Percentiles rank a stretch among this genome's conserved stretches.
phyloP scores from a whole-genome alignment of 257 asterid species.

The Nicotiana tabacum region DNA sequence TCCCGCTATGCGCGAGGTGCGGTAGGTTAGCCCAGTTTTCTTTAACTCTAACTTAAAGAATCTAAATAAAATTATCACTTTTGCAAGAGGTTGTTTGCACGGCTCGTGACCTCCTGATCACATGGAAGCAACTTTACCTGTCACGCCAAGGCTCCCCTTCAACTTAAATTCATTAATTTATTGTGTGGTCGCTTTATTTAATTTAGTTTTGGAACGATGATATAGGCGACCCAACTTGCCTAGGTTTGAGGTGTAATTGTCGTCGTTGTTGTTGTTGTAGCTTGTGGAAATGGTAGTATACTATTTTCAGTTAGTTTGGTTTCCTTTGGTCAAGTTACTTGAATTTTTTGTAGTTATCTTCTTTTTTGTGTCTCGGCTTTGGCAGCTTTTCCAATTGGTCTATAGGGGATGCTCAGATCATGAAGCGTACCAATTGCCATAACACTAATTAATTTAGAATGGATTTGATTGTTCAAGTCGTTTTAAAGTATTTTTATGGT shows the following conservation, averaged over 20 bases:
- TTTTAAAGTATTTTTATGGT: not conserved
- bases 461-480: not conserved
- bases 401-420: conserved; percentile 6
- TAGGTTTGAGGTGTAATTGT: too few species aligned
- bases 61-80: too few species aligned
- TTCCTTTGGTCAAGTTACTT: not conserved
- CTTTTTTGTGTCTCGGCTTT: not conserved
- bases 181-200: not conserved
- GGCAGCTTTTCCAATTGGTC: not conserved
- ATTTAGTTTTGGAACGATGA: not conserved
- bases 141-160: too few species aligned
- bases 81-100: too few species aligned
- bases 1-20: too few species aligned
- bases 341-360: not conserved
- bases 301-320: not conserved
- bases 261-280: too few species aligned
- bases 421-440: not conserved
- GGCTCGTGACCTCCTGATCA: too few species aligned
- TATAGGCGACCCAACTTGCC: too few species aligned
- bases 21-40: too few species aligned
- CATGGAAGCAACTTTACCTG: too few species aligned
- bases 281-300: not conserved
- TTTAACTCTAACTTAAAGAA: too few species aligned
- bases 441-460: not conserved
- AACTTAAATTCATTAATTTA: not conserved